Evolutionary conservation across 352 stramenopile genomes (phyloP), one percentile per base, ranked within the genome.

Genomic region (Bremia lactucae): DNA sequence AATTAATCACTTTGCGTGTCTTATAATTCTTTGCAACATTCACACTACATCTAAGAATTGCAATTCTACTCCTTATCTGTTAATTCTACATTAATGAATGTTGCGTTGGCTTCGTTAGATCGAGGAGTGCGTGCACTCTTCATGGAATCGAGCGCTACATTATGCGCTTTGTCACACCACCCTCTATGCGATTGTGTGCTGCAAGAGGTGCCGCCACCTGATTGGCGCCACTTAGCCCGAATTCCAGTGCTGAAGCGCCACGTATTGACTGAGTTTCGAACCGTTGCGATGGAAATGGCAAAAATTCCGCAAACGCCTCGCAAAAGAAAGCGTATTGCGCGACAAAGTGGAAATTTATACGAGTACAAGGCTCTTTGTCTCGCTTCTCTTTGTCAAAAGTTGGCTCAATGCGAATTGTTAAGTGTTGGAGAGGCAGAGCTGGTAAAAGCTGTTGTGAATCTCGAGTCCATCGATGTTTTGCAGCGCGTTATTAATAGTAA

Each of bases 211-310:
- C 47, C 52, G 13, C 35, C 45, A 15, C 42, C 37, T 4, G 48
- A 57, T 38, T 71, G 65, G 65, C 56, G 49, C 0, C 31, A 59
- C 31, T 31, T 77, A 42, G 45, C 13, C 7, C 68, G 53, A 2
- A 66, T 59, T 41, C 62, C 68, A 1, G 68, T 80, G 40, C 65
- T 80, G 28, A 73, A 68, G 46, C 65, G 63, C 15, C 49, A 72
- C 14, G 47, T 80, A 25, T 58, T 80, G 36, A 26, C 22, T 6
- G 44, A 61, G 20, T 80, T 66, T 39, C 28, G 37, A 6, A 34
- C 42, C 7, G 45, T 55, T 6, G 50, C 49, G 1, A 15, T 7
- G 13, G 52, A 55, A 41, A 46, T 41, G 44, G 46, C 20, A 24
- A 66, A 50, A 35, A 29, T 25, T 34, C 48, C 52, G 2, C 47